Percentiles rank a stretch among this genome's conserved stretches.
phyloP scores from a whole-genome alignment of 1,139 yeast species.

The Taphrina communis region DNA sequence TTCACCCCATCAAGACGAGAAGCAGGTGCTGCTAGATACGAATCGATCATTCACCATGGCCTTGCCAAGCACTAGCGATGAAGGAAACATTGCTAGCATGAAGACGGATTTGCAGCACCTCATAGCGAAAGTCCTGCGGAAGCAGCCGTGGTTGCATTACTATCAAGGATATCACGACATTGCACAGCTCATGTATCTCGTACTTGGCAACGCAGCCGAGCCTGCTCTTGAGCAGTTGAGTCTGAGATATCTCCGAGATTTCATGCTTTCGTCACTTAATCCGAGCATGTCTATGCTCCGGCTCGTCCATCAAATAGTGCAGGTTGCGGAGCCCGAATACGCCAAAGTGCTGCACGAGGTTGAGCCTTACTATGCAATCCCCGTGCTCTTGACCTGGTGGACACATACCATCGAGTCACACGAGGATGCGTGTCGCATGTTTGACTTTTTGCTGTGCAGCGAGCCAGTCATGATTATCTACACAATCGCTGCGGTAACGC shows the following conservation, averaged over 20 bases:
- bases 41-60: slow-evolving; percentile 62
- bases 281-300: slow-evolving; percentile 70
- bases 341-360: slow-evolving; percentile 58
- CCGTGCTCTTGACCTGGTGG: slow-evolving; percentile 76
- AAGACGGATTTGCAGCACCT: slow-evolving; percentile 57
- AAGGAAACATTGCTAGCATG: slow-evolving; percentile 47
- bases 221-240: slow-evolving; percentile 64
- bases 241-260: slow-evolving; percentile 73
- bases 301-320: slow-evolving; percentile 67
- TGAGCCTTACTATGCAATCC: slow-evolving; percentile 67
- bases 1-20: slow-evolving; percentile 59
- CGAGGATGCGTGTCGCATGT: slow-evolving; percentile 61
- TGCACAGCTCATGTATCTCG: slow-evolving; percentile 67
- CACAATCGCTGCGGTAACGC: slow-evolving; percentile 32
- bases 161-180: slow-evolving; percentile 94
- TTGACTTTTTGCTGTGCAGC: slow-evolving; percentile 66
- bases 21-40: slow-evolving; percentile 77
- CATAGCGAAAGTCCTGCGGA: slow-evolving; percentile 63
- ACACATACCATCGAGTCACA: slow-evolving; percentile 69
- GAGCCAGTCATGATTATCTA: slow-evolving; percentile 45
- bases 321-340: slow-evolving; percentile 59
- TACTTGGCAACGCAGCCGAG: slow-evolving; percentile 57
- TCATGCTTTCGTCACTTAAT: slow-evolving; percentile 72
- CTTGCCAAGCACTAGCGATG: slow-evolving; percentile 45
- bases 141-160: slow-evolving; percentile 69